Evolutionary conservation across 345 rosid species (phyloP).

Genomic region (Fremontodendron californicum): DNA sequence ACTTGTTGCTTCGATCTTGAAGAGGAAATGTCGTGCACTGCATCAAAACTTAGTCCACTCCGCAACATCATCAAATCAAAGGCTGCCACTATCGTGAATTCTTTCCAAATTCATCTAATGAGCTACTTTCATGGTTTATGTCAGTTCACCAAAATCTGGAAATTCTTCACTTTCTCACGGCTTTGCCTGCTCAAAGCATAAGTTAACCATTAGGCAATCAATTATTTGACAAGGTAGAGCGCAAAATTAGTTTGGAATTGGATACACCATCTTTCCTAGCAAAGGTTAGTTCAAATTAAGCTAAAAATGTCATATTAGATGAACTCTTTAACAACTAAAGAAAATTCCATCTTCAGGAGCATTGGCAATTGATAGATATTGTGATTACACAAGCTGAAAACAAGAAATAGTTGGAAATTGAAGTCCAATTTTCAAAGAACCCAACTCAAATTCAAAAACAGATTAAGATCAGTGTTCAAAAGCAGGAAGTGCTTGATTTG

Average conservation of each 20-base stretch:
- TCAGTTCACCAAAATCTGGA: neutral
- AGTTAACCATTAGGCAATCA: neutral
- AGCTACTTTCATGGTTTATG: neutral
- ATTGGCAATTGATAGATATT: neutral
- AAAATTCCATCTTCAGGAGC: neutral
- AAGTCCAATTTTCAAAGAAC: neutral
- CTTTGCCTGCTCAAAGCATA: slow-evolving; percentile 31
- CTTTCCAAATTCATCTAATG: neutral
- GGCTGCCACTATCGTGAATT: neutral
- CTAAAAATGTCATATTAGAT: neutral
- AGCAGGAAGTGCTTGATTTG: neutral
- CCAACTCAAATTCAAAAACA: neutral
- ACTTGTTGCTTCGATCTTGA: neutral
- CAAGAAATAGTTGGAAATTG: no score
- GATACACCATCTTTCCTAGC: neutral
- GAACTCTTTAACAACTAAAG: neutral
- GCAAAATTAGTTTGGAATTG: neutral
- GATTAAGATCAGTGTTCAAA: no score
- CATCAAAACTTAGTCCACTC: neutral
- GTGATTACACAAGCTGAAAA: no score
- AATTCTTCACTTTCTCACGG: slow-evolving; percentile 8
- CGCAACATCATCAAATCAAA: neutral
- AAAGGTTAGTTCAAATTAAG: neutral
- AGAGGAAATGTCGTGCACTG: slow-evolving; percentile 10
- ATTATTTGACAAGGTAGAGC: no score